Conservation (phyloP, 106 monocot species). For the Dendrobium catenatum region DNA sequence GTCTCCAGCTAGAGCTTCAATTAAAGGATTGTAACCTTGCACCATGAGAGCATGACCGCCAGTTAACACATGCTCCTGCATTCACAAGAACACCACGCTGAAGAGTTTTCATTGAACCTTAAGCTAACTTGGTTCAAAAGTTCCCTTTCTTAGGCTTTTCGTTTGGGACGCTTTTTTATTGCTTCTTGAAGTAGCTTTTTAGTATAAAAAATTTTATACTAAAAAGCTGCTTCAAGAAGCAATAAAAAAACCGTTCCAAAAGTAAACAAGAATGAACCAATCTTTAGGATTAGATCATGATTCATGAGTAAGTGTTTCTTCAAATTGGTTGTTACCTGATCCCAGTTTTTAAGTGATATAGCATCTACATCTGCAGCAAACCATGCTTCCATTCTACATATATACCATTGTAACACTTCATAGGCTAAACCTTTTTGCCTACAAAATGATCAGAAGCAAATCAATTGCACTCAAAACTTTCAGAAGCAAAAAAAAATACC, state of each 20-base stretch:
- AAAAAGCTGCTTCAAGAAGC: too few species aligned
- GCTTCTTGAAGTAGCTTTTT: too few species aligned
- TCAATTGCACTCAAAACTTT: slow-evolving; percentile 3
- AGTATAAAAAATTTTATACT: too few species aligned
- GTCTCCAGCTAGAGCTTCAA: slow-evolving; percentile 66
- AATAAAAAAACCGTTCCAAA: neutral
- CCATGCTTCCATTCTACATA: slow-evolving; percentile 99
- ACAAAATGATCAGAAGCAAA: slow-evolving; percentile 13
- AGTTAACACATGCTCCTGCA: slow-evolving; percentile 82
- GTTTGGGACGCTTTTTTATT: too few species aligned
- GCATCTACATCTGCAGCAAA: slow-evolving; percentile 87
- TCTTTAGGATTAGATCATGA: too few species aligned
- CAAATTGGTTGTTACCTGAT: slow-evolving; percentile 46
- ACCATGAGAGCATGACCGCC: slow-evolving; percentile 98
- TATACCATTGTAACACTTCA: slow-evolving; percentile 93
- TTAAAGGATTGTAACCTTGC: slow-evolving; percentile 85
- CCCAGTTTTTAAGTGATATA: slow-evolving; percentile 92
- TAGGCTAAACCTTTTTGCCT: slow-evolving; percentile 71
- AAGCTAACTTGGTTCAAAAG: neutral
- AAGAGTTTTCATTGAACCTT: neutral
- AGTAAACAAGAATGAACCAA: neutral
- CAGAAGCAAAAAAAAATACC: neutral
- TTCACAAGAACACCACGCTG: neutral
- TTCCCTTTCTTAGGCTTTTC: neutral
- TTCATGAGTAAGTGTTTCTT: neutral